These are phyloP conservation scores for Pseudogymnoascus destructans DNA, from an alignment of 2,329 filamentous ascomycete species.

Conservation along the genomic window DNA sequence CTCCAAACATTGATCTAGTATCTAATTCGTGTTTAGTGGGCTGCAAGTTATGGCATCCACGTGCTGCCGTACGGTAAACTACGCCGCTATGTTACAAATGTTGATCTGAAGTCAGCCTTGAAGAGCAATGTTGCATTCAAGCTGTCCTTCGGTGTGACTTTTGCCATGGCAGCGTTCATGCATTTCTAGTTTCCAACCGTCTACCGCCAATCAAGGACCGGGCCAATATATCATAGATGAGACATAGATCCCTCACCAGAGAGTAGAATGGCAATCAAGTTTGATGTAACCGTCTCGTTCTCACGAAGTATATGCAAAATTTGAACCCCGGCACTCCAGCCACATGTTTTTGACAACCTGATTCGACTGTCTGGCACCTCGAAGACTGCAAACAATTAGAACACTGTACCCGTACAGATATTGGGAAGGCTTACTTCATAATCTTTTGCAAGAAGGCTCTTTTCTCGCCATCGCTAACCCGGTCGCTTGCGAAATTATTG, in stretches of 20 bases:
- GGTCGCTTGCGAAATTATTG: slow-evolving; percentile 41
- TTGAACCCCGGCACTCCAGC: slow-evolving; percentile 49
- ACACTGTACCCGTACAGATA: not conserved
- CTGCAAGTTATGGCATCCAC: slow-evolving; percentile 38
- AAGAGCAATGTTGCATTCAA: slow-evolving; percentile 29
- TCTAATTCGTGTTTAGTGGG: slow-evolving; percentile 28
- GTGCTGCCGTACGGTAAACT: slow-evolving; percentile 28
- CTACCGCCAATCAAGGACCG: slow-evolving; percentile 1
- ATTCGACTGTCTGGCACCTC: slow-evolving; percentile 52
- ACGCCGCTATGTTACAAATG: slow-evolving; percentile 36
- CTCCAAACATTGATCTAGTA: not conserved
- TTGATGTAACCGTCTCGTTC: not conserved
- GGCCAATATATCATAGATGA: not conserved
- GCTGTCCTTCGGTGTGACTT: slow-evolving; percentile 55
- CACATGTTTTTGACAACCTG: slow-evolving; percentile 60
- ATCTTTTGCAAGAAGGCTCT: slow-evolving; percentile 52
- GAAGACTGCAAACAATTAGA: slow-evolving; percentile 33
- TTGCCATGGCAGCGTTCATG: slow-evolving; percentile 55
- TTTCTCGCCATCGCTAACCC: slow-evolving; percentile 47
- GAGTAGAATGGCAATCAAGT: not conserved
- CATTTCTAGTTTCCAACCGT: slow-evolving; percentile 31
- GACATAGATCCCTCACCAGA: slow-evolving; percentile 3
- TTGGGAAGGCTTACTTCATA: slow-evolving; percentile 36
- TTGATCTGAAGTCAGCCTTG: slow-evolving; percentile 32
- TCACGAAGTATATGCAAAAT: slow-evolving; percentile 47